Evolutionary conservation across 805 yeast species (phyloP), one percentile per base, ranked within the genome.

Genomic region (Teunomyces lycoperdinae): DNA sequence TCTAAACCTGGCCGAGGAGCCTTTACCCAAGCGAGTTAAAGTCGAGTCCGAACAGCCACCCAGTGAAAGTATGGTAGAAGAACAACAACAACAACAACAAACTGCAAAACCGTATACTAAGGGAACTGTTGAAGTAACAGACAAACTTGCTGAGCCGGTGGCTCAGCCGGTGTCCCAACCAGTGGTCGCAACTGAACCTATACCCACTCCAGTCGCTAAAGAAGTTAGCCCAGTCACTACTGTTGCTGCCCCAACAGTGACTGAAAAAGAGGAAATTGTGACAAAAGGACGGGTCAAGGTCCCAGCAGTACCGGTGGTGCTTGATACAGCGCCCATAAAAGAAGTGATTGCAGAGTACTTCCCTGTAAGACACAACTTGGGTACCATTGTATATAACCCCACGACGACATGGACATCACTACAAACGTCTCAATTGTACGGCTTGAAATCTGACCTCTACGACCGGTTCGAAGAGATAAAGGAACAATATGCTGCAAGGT

Each of bases 321-420:
- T 62, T 33, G 46, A 61, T 45, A 58, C 56, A 11, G 48, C 46
- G 9, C 59, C 59, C 32, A 55, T 66, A 9, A 42, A 43, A 7
- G 61, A 61, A 16, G 24, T 67, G 5, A 52, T 66, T 14, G 42
- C 51, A 24, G 62, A 63, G 35, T 50, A 55, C 26, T 68, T 65
- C 50, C 73, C 74, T 0, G 44, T 50, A 6, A 57, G 74, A 17
- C 66, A 56, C 30, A 66, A 48, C 59, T 58, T 59, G 47, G 65
- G 56, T 50, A 64, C 53, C 44, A 59, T 84, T 3, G 61, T 84
- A 0, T 87, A 88, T 60, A 76, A 75, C 39, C 78, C 81, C 7
- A 73, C 74, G 16, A 82, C 84, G 10, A 80, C 85, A 0, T 68
- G 70, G 67, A 61, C 66, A 1, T 67, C 78, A 0, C 49, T 71